Evolutionary conservation across 257 asterid species (phyloP), one percentile per base, ranked within the genome.

Genomic region (Nicotiana tomentosiformis): DNA sequence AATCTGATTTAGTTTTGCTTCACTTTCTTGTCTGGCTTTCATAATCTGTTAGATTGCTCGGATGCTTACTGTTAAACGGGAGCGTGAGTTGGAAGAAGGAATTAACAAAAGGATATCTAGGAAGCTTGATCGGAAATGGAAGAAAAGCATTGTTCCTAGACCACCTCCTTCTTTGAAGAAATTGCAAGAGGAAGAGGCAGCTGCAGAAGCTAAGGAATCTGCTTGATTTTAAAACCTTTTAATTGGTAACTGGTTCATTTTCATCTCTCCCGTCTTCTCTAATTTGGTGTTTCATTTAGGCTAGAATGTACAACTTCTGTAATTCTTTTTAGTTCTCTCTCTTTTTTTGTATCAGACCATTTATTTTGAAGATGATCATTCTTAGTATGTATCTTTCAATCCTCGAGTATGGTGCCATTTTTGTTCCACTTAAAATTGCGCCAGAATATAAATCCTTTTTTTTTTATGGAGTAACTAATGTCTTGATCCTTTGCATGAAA

Each of bases 51-150:
- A 96, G 98, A 74, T 94, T 49, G 97, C 99, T 35, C 94, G 96
- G 1, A 96, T 96, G 97, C 91, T 94, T 58, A 93, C 98, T 35
- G 91, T 96, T n/a, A 94, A 90, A 90, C 90, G 98, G 90, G 97
- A 94, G 88, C 90, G 98, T 83, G 99, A 96, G 89, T 12, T 96
- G 85, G 98, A 93, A 80, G 97, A 96, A 84, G 99, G 99, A 82
- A 91, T 94, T 82, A 89, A 87, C 89, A 94, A 90, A 89, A 93
- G 98, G 87, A 70, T 92, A 83, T 96, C 99, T 14, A 92, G 98
- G 90, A 96, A 94, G 87, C 96, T 94, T 26, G 97, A 93, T 85
- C 84, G 29, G 82, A 89, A 94, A 90, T 96, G 98, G 98, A 96
- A 89, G 95, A 90, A 93, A 88, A 93, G 97, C 93, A 90, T 94